Evolutionary conservation across 352 stramenopile species (phyloP), one percentile per base, ranked within the genome.

Genomic region (Phytopythium mirpurense): DNA sequence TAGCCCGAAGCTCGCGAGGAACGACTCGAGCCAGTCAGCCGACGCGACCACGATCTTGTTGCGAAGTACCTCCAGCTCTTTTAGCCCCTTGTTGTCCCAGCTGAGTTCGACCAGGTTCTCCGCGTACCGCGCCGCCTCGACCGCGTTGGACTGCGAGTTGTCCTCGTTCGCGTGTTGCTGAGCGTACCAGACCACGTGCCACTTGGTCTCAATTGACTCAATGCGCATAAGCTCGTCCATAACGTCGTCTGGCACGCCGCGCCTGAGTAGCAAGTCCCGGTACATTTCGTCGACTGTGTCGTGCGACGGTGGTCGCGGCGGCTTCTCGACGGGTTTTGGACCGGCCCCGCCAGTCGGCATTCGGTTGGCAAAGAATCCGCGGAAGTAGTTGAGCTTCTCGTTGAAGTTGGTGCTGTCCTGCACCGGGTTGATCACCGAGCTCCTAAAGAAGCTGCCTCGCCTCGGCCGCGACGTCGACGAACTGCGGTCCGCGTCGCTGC

Each of bases 251-350:
- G 83, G 83, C 18, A 93, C 83, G 36, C 78, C 77, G 29, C 83
- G 83, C 58, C 91, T 93, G 14, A 81, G 29, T 34, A 93, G 73
- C 46, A 93, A 38, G 3, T 93, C 80, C 0, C 83, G 67, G 45
- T 93, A 93, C 83, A 93, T 93, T 48, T 93, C 78, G 43, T 93
- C 83, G n/a, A 93, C 83, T 0, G 76, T 88, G 15, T 88, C 83
- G 32, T 65, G 63, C 47, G 75, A 81, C 9, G 78, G 74, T 18
- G 72, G 69, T 35, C 77, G 77, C 2, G 70, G 63, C 0, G 77
- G 70, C 45, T 88, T 89, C 34, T 88, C 77, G 53, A 88, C 83
- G n/a, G 69, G 57, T 46, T 89, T 91, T 2, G 74, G 67, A 0
- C 76, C 74, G 15, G 83, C 65, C 11, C 78, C 78, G 31, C 80